phyloP scores from a whole-genome alignment of 2,329 filamentous ascomycete species.

The Claviceps monticola region DNA sequence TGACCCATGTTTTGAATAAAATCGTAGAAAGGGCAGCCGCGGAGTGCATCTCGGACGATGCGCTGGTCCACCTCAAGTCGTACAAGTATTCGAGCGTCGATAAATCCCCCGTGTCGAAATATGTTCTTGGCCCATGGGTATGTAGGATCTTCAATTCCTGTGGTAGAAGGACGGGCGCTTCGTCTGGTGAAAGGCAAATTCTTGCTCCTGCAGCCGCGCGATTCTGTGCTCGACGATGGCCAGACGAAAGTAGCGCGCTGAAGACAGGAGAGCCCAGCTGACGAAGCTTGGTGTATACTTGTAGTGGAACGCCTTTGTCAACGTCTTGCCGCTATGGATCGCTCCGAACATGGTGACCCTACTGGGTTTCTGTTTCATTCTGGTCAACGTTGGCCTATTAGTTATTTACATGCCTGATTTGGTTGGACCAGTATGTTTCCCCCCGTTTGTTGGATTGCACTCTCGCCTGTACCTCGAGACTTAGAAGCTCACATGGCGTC shows the following conservation, averaged over 20 bases:
- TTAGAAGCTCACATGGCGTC: neutral
- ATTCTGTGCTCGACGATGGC: neutral
- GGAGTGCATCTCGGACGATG: constrained; percentile 77
- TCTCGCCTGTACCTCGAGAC: neutral
- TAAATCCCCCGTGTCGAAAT: constrained; percentile 84
- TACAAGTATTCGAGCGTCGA: constrained; percentile 98
- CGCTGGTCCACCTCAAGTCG: constrained; percentile 75
- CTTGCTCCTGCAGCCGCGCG: neutral
- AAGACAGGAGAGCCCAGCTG: neutral
- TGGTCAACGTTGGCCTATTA: constrained; percentile 64
- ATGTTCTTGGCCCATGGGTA: constrained; percentile 93
- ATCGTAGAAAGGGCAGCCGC: constrained; percentile 36
- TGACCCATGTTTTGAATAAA: neutral
- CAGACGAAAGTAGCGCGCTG: too few species aligned
- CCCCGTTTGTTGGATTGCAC: too few species aligned
- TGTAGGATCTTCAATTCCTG: constrained; percentile 18
- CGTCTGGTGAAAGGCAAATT: neutral
- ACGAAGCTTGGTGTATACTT: constrained; percentile 3
- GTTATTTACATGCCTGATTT: constrained; percentile 79
- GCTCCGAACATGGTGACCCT: constrained; percentile 97
- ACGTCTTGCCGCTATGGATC: constrained; percentile 86
- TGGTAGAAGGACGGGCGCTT: neutral
- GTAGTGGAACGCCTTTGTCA: constrained; percentile 94
- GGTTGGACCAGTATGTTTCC: constrained; percentile 60
- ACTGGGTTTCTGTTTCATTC: constrained; percentile 85